Evolutionary conservation across 2,329 filamentous ascomycete species (phyloP), one percentile per base, ranked within the genome.

Genomic region (Cadophora sp.): DNA sequence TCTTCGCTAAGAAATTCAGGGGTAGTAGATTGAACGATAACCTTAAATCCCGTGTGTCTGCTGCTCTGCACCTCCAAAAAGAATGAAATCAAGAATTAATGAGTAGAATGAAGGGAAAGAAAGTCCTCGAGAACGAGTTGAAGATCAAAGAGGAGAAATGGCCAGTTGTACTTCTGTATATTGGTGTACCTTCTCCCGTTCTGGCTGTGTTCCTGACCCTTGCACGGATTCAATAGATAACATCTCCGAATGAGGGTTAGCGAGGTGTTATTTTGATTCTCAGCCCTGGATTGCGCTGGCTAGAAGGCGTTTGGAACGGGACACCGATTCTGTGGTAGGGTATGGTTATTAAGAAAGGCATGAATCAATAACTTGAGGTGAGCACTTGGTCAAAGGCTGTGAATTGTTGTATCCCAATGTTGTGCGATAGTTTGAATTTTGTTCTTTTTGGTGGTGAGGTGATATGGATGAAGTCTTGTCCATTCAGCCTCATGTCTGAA

Each of bases 1-100:
- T 64, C 62, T 34, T 46, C 62, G 62, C 62, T 34, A 64, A 64
- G 62, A 37, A 22, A 63, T 53, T 51, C 60, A 62, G 60, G 60
- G 60, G 46, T 53, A 37, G 46, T 53, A 37, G 34, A 51, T 22
- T 19, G 60, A 62, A 12, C 29, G 46, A 62, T 53, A 62, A 50
- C 43, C 60, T 51, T 62, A 46, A 34, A 58, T 11, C 27, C 5
- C 22, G 6, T 37, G 34, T 37, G n/a, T n/a, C n/a, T n/a, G n/a
- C n/a, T n/a, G 19, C 27, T 58, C 53, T 46, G 22, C 26, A 48
- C 29, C 37, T 1, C 24, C 26, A 61, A 61, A 29, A 31, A 16
- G 34, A 46, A 46, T n/a, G 37, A 61, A 22, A 19, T 59, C 7
- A 59, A 34, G 37, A 22, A 11, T 12, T 27, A 53, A 9, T 27